Evolutionary conservation across 441 rosid genomes (phyloP).

Genomic region (Theobroma grandiflorum): DNA sequence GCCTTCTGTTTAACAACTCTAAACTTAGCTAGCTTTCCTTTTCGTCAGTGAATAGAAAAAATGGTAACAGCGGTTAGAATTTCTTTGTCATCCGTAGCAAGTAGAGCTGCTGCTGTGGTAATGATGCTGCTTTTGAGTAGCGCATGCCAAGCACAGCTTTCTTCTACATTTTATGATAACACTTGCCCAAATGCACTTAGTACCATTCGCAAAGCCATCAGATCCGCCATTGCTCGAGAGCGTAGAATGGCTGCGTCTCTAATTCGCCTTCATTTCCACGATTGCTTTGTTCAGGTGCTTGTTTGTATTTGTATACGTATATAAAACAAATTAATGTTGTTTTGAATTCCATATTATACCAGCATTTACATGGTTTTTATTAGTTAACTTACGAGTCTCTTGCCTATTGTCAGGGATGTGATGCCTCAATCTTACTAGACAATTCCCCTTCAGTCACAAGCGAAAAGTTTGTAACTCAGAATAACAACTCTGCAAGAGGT

Average conservation of each 20-base stretch:
- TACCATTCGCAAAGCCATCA: constrained; percentile 55
- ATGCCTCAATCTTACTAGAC: constrained; percentile 61
- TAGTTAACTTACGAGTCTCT: not conserved
- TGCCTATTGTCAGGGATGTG: constrained; percentile 48
- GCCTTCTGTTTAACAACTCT: not conserved
- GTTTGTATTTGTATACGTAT: not conserved
- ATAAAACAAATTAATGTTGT: not conserved
- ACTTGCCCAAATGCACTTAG: constrained; percentile 57
- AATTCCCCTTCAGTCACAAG: constrained; percentile 48
- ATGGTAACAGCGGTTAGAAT: not conserved
- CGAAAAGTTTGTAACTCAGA: constrained; percentile 49
- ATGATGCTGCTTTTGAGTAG: not conserved
- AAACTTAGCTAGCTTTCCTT: not conserved
- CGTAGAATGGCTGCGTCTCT: constrained; percentile 74
- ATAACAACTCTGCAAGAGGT: constrained; percentile 54
- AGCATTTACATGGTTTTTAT: not conserved
- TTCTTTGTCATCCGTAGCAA: not conserved
- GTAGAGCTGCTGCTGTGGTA: not conserved
- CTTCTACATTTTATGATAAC: constrained; percentile 50
- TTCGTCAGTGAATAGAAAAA: not conserved
- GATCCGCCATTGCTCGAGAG: constrained; percentile 55
- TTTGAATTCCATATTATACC: not conserved
- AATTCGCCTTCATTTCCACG: constrained; percentile 70
- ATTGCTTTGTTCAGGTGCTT: constrained; percentile 64
- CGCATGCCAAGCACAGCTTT: constrained; percentile 51